Percentiles rank a stretch among this genome's conserved stretches.
Evolutionary conservation across 345 rosid genomes (phyloP).

Genomic region (Noccaea bulbosa): DNA sequence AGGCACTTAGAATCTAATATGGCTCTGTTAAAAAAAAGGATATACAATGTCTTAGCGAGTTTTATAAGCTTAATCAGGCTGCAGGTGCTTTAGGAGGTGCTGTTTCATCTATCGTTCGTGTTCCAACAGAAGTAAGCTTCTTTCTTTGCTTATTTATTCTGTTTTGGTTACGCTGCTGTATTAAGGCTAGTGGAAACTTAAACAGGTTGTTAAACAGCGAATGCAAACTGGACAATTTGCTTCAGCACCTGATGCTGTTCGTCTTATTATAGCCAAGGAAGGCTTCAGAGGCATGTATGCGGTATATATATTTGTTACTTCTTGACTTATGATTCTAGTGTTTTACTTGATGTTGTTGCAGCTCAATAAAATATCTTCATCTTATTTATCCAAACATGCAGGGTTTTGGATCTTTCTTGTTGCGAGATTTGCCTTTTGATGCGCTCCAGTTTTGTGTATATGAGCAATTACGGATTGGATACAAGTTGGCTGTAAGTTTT

Average conservation of each 20-base stretch:
- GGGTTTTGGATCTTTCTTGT: constrained; percentile 89
- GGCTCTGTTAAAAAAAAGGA: constrained; percentile 2
- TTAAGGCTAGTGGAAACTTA: constrained; percentile 17
- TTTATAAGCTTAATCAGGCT: constrained; percentile 61
- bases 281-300: constrained; percentile 77
- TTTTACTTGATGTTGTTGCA: constrained; percentile 25
- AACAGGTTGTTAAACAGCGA: constrained; percentile 75
- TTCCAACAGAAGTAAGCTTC: constrained; percentile 69
- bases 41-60: constrained; percentile 33
- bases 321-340: constrained; percentile 14
- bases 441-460: constrained; percentile 92
- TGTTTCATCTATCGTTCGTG: constrained; percentile 75
- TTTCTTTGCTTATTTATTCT: constrained; percentile 5
- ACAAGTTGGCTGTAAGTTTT: constrained; percentile 73
- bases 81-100: constrained; percentile 85
- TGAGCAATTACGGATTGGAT: constrained; percentile 84
- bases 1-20: constrained; percentile 9
- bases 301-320: constrained; percentile 49
- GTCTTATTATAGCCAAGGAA: constrained; percentile 60
- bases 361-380: not conserved
- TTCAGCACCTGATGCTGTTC: constrained; percentile 70
- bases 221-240: constrained; percentile 79
- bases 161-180: not conserved
- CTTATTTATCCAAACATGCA: constrained; percentile 39
- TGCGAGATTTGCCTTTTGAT: constrained; percentile 95